A percentile compares a stretch with the other conserved stretches of the same genome.
Evolutionary conservation across 345 rosid genomes (phyloP).

Genomic region (Euphorbia peplus): DNA sequence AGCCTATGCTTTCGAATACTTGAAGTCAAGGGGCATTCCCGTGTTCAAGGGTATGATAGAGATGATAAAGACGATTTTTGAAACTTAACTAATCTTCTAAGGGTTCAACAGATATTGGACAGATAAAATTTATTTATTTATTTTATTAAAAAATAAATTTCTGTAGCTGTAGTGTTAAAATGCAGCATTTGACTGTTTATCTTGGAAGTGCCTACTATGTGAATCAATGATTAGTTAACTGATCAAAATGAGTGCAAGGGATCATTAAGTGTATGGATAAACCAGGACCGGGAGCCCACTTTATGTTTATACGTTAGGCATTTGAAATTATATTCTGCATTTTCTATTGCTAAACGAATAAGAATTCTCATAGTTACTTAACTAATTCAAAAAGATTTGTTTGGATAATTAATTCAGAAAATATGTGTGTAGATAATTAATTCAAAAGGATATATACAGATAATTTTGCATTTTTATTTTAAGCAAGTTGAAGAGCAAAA

Average conservation of each 20-base stretch:
- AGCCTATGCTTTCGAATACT: too few species aligned
- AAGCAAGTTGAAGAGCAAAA: conserved; percentile 5
- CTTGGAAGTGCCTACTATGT: not conserved
- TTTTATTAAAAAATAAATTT: too few species aligned
- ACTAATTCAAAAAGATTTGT: not conserved
- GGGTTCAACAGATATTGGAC: too few species aligned
- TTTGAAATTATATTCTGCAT: not conserved
- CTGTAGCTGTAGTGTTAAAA: too few species aligned
- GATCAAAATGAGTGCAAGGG: not conserved
- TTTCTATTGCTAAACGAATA: not conserved
- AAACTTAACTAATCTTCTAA: too few species aligned
- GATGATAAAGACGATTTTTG: too few species aligned
- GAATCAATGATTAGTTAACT: not conserved
- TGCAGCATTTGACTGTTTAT: not conserved
- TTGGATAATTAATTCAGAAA: too few species aligned
- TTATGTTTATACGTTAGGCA: not conserved
- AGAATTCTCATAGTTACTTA: not conserved
- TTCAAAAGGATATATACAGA: not conserved
- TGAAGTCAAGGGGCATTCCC: too few species aligned
- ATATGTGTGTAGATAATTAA: not conserved
- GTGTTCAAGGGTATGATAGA: too few species aligned
- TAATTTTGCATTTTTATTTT: not conserved
- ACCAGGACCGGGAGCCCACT: not conserved
- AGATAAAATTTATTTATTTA: too few species aligned
- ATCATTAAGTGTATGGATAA: not conserved